These are phyloP conservation scores for Epichloe bromicola DNA, from an alignment of 2,329 filamentous ascomycete species.

Conservation along the genomic window DNA sequence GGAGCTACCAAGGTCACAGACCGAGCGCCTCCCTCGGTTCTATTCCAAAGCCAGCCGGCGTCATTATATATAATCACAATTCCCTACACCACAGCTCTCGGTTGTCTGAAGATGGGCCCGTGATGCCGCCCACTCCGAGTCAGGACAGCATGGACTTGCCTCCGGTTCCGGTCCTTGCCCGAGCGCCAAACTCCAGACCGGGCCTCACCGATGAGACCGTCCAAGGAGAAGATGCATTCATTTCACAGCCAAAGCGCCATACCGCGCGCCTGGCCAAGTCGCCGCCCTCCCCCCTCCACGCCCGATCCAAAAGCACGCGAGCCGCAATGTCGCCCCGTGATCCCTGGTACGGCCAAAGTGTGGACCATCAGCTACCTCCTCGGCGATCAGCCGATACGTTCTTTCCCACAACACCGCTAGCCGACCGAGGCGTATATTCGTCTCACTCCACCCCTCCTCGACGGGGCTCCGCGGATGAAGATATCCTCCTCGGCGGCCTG, in stretches of 20 bases:
- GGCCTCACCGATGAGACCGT: conserved; percentile 49
- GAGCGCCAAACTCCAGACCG: conserved; percentile 47
- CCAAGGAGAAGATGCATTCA: conserved; percentile 47
- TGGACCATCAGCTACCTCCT: conserved; percentile 18
- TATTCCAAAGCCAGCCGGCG: conserved; percentile 34
- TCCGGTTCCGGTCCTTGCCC: conserved; percentile 38
- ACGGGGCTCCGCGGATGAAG: conserved; percentile 33
- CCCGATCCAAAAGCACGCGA: conserved; percentile 33
- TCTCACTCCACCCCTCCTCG: conserved; percentile 27
- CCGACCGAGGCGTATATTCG: conserved; percentile 19
- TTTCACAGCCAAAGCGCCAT: conserved; percentile 38
- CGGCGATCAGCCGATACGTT: conserved; percentile 21
- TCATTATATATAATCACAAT: conserved; percentile 41
- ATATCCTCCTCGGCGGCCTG: conserved; percentile 29
- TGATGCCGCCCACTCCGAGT: conserved; percentile 18
- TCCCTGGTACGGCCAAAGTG: conserved; percentile 24
- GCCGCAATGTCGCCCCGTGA: conserved; percentile 28
- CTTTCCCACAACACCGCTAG: conserved; percentile 1
- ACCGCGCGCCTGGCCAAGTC: conserved; percentile 33
- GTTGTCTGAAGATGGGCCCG: conserved; percentile 18
- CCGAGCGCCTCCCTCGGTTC: conserved; percentile 19
- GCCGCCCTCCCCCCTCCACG: conserved; percentile 32
- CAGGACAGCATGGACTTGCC: conserved; percentile 34
- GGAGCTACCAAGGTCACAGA: conserved; percentile 12
- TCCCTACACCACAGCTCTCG: conserved; percentile 9